A percentile compares a stretch with the other conserved stretches of the same genome.
Conservation (phyloP, 140 eudicot genomes). For the Anethum foeniculum region DNA sequence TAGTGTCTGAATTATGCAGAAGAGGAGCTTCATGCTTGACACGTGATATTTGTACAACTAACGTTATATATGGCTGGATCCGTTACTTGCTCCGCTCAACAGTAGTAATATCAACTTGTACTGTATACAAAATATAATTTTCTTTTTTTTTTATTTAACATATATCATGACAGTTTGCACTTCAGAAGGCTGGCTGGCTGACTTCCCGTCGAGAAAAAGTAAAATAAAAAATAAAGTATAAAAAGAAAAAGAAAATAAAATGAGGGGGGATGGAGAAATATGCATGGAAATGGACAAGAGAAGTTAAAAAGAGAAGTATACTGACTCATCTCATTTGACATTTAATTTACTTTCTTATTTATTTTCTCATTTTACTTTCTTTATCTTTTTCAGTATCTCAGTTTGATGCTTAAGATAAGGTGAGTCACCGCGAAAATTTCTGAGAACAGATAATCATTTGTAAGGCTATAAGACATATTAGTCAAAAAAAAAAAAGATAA, state of each 20-base stretch:
- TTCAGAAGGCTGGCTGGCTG: background rate
- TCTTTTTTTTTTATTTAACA: no score
- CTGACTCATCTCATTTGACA: background rate
- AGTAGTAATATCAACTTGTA: no score
- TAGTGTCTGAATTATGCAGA: background rate
- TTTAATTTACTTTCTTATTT: no score
- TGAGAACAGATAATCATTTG: no score
- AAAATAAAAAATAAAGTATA: background rate
- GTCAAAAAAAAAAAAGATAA: no score
- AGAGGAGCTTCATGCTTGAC: background rate
- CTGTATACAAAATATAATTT: no score
- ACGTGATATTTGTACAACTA: conserved; percentile 2
- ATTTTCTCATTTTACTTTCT: background rate
- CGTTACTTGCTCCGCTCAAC: background rate
- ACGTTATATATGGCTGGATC: conserved; percentile 3
- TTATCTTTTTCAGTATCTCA: background rate
- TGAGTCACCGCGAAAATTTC: no score
- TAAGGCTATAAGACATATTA: no score
- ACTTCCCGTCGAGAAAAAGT: background rate
- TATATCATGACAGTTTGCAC: background rate
- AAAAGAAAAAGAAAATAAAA: background rate
- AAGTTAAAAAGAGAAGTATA: background rate
- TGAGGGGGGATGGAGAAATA: background rate
- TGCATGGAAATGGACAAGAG: background rate
- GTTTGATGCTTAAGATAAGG: no score